Evolutionary conservation across 192 early-diverging fungal genomes (phyloP).

Genomic region (Coemansia sp.): DNA sequence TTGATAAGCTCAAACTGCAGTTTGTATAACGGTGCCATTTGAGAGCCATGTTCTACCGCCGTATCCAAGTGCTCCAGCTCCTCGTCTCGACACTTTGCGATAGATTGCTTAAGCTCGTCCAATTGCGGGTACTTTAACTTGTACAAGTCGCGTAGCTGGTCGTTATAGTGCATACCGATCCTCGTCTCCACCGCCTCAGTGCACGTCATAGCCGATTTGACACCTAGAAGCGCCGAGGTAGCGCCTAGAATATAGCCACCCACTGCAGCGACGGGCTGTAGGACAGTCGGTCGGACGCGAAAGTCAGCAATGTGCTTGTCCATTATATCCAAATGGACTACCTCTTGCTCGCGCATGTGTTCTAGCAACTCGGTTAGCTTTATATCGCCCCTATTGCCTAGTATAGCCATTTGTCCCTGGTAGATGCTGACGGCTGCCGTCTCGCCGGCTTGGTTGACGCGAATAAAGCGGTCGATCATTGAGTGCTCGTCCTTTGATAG

Average conservation of each 20-base stretch:
- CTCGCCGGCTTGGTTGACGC: constrained; percentile 98
- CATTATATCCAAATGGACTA: constrained; percentile 78
- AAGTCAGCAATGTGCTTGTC: constrained; percentile 73
- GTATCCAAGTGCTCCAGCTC: constrained; percentile 93
- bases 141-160: constrained; percentile 86
- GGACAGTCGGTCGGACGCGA: constrained; percentile 80
- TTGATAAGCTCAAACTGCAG: constrained; percentile 76
- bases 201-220: constrained; percentile 97
- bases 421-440: constrained; percentile 96
- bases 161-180: constrained; percentile 96
- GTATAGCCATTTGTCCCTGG: constrained; percentile 86
- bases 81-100: constrained; percentile 90
- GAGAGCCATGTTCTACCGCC: constrained; percentile 83
- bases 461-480: constrained; percentile 75
- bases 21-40: constrained; percentile 78
- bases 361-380: constrained; percentile 70
- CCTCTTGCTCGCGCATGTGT: constrained; percentile 98
- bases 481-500: constrained; percentile 60
- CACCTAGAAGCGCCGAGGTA: constrained; percentile 86
- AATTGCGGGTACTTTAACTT: constrained; percentile 68
- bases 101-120: constrained; percentile 61
- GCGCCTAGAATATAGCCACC: constrained; percentile 86
- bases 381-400: constrained; percentile 62
- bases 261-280: constrained; percentile 85
- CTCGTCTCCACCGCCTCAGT: constrained; percentile 97